These are phyloP conservation scores for Tetrahymena malaccensis DNA, from an alignment of 73 alveolate species.

Conservation along the genomic window DNA sequence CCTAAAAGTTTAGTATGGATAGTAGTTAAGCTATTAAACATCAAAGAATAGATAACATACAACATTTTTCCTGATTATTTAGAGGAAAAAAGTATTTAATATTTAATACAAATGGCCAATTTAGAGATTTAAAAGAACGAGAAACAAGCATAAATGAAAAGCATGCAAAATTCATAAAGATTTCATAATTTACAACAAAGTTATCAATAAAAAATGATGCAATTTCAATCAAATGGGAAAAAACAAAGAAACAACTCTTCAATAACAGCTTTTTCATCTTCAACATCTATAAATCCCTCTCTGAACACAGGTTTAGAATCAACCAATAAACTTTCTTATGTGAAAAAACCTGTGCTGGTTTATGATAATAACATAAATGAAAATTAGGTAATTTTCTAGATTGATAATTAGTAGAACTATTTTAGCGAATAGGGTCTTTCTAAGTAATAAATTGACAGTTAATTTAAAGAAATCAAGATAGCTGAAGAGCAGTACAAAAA, in stretches of 20 bases:
- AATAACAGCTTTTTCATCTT: not conserved
- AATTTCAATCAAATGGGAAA: not conserved
- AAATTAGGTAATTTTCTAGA: not conserved
- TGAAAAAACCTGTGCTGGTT: not conserved
- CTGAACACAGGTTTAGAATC: not conserved
- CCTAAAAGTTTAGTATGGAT: not conserved
- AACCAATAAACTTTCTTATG: not conserved
- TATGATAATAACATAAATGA: not conserved
- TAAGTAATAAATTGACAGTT: not conserved
- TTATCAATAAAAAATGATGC: not conserved
- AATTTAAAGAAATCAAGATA: not conserved
- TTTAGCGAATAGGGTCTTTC: not conserved
- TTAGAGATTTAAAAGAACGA: not conserved
- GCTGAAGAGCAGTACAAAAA: not conserved
- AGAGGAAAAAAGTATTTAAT: not conserved
- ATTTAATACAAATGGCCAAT: not conserved
- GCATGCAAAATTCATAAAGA: not conserved
- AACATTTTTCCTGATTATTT: not conserved
- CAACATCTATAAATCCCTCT: not conserved
- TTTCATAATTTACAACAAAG: not conserved
- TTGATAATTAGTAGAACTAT: not conserved
- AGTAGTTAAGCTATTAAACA: not conserved
- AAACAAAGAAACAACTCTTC: not conserved
- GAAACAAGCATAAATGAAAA: not conserved
- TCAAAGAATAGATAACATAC: not conserved